These are phyloP conservation scores for Xylariaceae sp. DNA, from an alignment of 2,329 filamentous ascomycete genomes.

Conservation along the genomic window DNA sequence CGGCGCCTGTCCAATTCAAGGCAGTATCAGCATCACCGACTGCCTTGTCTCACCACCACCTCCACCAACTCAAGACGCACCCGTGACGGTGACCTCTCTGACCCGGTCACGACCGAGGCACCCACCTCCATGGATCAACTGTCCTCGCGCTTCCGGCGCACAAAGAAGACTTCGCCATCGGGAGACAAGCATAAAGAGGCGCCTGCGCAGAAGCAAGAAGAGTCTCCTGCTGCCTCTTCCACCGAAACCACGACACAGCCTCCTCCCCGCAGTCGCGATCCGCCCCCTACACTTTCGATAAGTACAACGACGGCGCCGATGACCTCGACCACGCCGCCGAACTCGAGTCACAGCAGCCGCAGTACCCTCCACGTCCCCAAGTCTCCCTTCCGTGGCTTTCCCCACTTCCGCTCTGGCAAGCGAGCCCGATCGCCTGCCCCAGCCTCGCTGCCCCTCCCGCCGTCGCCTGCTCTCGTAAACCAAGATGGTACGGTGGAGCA, in stretches of 20 bases:
- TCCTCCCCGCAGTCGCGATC: conserved; percentile 5
- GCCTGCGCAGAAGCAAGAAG: conserved; percentile 10
- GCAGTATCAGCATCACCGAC: too few relatives aligned
- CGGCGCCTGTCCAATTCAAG: too few relatives aligned
- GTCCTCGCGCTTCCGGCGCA: conserved; percentile 22
- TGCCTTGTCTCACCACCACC: too few relatives aligned
- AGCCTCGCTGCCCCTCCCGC: conserved; percentile 14
- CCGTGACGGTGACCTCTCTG: too few relatives aligned
- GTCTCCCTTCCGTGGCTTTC: conserved; percentile 36
- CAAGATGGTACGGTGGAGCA: conserved; percentile 28
- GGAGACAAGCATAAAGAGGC: conserved; percentile 2
- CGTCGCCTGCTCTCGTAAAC: conserved; percentile 24
- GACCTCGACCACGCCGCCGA: conserved; percentile 13
- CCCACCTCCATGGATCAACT: conserved; percentile 24
- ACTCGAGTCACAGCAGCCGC: conserved; percentile 14
- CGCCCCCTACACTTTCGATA: conserved; percentile 19
- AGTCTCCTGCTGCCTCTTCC: not conserved
- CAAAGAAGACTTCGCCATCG: conserved; percentile 11
- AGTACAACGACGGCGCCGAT: conserved; percentile 11
- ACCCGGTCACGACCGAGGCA: too few relatives aligned
- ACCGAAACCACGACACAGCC: not conserved
- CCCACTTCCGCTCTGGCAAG: conserved; percentile 37
- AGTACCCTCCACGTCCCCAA: conserved; percentile 13
- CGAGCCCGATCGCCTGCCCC: conserved; percentile 36
- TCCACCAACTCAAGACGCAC: too few relatives aligned